Percentiles rank a stretch among this genome's conserved stretches.
phyloP scores from a whole-genome alignment of 495 filamentous ascomycete genomes.

The Hyaloscypha hepaticicola region DNA sequence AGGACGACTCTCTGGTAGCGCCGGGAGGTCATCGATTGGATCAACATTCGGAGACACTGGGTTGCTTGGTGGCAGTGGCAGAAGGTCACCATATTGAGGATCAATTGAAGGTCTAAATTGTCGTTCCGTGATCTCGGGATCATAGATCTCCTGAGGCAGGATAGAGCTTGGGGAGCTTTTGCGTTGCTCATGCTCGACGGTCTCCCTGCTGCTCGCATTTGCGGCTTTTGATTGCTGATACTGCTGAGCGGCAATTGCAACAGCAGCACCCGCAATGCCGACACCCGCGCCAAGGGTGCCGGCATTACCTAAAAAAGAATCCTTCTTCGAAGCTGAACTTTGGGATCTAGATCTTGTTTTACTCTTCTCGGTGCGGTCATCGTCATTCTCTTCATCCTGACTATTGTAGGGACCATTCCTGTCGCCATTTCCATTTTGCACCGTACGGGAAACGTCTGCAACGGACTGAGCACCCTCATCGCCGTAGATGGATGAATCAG shows the following conservation, averaged over 20 bases:
- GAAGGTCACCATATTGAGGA: conserved; percentile 53
- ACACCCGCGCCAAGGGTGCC: conserved; percentile 60
- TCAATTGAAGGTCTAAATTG: conserved; percentile 56
- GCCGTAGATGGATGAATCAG: conserved; percentile 25
- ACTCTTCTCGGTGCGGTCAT: conserved; percentile 22
- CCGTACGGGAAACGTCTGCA: conserved; percentile 19
- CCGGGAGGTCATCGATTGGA: conserved; percentile 38
- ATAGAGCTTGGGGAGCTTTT: conserved; percentile 2
- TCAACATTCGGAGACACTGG: conserved; percentile 37
- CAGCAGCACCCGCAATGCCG: conserved; percentile 49
- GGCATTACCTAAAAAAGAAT: conserved; percentile 65
- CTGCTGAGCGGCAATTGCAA: conserved; percentile 42
- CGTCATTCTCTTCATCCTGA: conserved; percentile 10
- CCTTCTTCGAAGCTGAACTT: conserved; percentile 34
- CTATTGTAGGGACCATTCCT: conserved; percentile 14
- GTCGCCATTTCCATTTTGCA: conserved; percentile 21
- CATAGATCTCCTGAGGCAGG: conserved; percentile 31
- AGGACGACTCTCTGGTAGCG: conserved; percentile 52
- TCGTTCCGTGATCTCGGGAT: conserved; percentile 49
- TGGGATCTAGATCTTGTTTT: conserved; percentile 25
- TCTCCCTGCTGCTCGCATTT: conserved; percentile 18
- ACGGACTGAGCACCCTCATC: conserved; percentile 22
- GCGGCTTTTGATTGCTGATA: conserved; percentile 36
- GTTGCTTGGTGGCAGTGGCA: conserved; percentile 53
- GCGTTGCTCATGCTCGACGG: conserved; percentile 12